Base-by-base conservation (phyloP, 139 green algal species). In the Asterochloris erici region DNA sequence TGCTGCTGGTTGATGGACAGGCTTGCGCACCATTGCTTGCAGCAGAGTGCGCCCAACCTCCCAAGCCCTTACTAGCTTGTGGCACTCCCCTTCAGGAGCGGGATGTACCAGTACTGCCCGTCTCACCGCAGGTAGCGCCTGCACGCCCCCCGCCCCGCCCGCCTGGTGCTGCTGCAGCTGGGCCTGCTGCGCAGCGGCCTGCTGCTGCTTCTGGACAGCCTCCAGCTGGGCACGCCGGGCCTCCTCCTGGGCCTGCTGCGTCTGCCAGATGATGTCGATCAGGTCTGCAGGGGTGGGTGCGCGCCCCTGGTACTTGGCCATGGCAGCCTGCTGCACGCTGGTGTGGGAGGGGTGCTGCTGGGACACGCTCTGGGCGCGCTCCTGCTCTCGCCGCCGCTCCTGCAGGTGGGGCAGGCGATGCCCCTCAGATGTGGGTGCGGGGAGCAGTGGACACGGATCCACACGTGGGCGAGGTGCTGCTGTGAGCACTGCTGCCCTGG, bases 321-420 rank as follows among this genome's bases (percentile, higher is more conserved):
- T 73, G 13, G 66, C 38, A 63, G 62, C 29, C 47, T 27, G 23
- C 47, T 78, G 28, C 28, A 87, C 81, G 63, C 73, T 26, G 61
- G 26, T 54, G 71, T 91, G 81, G 16, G 81, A 87, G 1, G 85
- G 66, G 78, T 92, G 88, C 6, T 81, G 54, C 15, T 89, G 85
- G n/a, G 81, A 81, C 12, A 73, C 76, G 80, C 82, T 69, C 64
- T 27, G 15, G 38, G 69, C 24, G 15, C 38, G 62, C 24, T 74
- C 28, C 66, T 75, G 74, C 74, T 81, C 74, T 64, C 70, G 24
- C 0, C 79, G 82, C 24, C 73, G 73, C 63, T 82, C 78, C 79
- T 83, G 75, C 28, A 68, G 21, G 0, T 60, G 23, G 24, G n/a
- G 28, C 4, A 62, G 62, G 27, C 60, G 64, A 9, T 15, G 11